Base-by-base conservation (phyloP, 345 rosid genomes). In the Aquilaria sinensis region DNA sequence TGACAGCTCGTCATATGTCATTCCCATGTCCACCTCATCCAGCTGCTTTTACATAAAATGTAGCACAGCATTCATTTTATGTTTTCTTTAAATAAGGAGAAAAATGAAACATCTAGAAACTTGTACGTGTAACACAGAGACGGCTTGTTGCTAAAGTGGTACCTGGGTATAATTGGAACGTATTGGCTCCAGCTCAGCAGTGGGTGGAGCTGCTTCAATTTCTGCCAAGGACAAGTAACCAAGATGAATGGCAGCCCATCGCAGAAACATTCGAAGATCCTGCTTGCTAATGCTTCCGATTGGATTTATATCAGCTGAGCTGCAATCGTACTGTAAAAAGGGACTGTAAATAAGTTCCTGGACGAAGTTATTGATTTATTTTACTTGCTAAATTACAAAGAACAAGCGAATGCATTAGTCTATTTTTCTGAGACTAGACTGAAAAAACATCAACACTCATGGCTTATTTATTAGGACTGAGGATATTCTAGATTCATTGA, bases 221-320 rank as follows among this genome's bases (percentile, higher is more conserved):
- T 83, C 93, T 67, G 90, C 87, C 78, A 95, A 74, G 68, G 99
- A 95, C 61, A 85, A 74, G 77, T 84, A 95, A 45, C 96, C 90
- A 9, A 95, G 96, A 83, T 84, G 72, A 54, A 53, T 66, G 46
- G 99, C 96, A 76, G 97, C 96, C 97, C 99, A 95, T 33, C 71
- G 72, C 64, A 95, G 72, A 84, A 95, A 95, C 56, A 79, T 62
- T 46, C 93, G 86, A 56, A 95, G 78, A 69, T 95, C 99, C 75
- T 70, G 86, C 81, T 95, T 88, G 62, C 96, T 91, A 49, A 95
- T 83, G 65, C 97, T 87, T 64, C 99, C 97, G 5, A 95, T 95
- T 31, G 99, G 97, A 72, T 95, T 95, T 71, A 95, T 87, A 72
- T 95, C 99, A 31, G 92, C 96, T 48, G 99, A 79, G 78, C 97